These are phyloP conservation scores for Viola odorata DNA, from an alignment of 345 rosid genomes.

Conservation along the genomic window DNA sequence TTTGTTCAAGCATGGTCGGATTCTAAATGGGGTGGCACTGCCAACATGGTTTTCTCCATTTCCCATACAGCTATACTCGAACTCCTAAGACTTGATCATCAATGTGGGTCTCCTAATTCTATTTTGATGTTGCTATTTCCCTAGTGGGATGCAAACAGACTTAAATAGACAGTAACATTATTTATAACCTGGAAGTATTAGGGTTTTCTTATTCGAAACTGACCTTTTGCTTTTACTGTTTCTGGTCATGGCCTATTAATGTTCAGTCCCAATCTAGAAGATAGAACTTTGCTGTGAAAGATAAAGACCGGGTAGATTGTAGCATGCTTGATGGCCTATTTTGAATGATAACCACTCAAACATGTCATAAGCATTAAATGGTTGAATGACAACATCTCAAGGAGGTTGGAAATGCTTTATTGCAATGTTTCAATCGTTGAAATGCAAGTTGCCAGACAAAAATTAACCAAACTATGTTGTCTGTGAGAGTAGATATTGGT, in stretches of 20 bases:
- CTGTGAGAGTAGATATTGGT: neutral
- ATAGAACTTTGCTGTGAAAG: neutral
- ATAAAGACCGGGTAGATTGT: neutral
- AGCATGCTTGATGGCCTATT: constrained; percentile 1
- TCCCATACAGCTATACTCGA: too few relatives aligned
- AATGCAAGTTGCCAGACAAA: neutral
- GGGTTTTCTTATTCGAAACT: too few relatives aligned
- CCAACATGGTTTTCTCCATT: too few relatives aligned
- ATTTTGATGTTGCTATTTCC: too few relatives aligned
- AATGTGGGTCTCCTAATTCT: too few relatives aligned
- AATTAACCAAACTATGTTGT: neutral
- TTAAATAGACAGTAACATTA: too few relatives aligned
- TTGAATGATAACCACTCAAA: neutral
- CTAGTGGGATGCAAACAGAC: too few relatives aligned
- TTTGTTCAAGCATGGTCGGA: too few relatives aligned
- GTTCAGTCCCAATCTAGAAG: neutral
- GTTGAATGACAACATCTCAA: neutral
- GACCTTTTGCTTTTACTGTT: too few relatives aligned
- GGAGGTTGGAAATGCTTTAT: neutral
- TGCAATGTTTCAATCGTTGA: neutral
- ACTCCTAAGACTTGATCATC: too few relatives aligned
- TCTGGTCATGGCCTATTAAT: neutral
- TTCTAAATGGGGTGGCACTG: too few relatives aligned
- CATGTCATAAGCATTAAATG: constrained; percentile 2
- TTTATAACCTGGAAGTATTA: too few relatives aligned